Evolutionary conservation across 352 stramenopile species (phyloP).

Genomic region (Phytophthora citrophthora): DNA sequence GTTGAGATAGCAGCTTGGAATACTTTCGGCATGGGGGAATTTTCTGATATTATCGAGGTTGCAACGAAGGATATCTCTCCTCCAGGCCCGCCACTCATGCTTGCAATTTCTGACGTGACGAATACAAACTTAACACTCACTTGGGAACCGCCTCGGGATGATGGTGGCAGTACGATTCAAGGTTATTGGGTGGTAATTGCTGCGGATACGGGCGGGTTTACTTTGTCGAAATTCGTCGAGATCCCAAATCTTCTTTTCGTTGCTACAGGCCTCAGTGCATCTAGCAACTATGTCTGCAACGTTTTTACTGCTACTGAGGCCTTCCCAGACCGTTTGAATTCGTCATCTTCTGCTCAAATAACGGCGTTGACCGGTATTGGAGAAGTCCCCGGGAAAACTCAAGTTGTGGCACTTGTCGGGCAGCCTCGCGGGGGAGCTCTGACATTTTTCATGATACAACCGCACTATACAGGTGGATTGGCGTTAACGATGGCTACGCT

Average conservation of each 20-base stretch:
- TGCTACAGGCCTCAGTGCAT: conserved; percentile 38
- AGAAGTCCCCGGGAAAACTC: conserved; percentile 19
- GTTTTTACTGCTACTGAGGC: conserved; percentile 28
- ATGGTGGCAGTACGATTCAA: conserved; percentile 32
- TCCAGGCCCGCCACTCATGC: conserved; percentile 31
- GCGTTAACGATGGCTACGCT: conserved; percentile 38
- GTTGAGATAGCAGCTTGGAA: conserved; percentile 62
- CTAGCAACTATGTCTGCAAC: conserved; percentile 42
- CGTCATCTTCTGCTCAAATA: conserved; percentile 21
- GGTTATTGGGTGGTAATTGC: too few species aligned
- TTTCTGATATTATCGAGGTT: conserved; percentile 22
- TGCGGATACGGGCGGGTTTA: too few species aligned
- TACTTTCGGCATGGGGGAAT: conserved; percentile 46
- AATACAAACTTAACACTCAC: conserved; percentile 33
- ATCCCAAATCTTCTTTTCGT: background rate
- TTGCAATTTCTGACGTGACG: conserved; percentile 5
- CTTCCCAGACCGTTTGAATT: conserved; percentile 26
- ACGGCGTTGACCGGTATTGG: conserved; percentile 29
- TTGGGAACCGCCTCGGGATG: conserved; percentile 49
- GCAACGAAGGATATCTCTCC: conserved; percentile 40
- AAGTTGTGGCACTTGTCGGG: conserved; percentile 19
- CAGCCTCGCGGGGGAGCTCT: conserved; percentile 42
- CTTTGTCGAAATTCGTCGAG: too few species aligned
- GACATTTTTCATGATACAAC: conserved; percentile 35
- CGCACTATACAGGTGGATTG: conserved; percentile 44